These are phyloP conservation scores for Chlamydomonas urium DNA, from an alignment of 139 green algal genomes.

Conservation along the genomic window DNA sequence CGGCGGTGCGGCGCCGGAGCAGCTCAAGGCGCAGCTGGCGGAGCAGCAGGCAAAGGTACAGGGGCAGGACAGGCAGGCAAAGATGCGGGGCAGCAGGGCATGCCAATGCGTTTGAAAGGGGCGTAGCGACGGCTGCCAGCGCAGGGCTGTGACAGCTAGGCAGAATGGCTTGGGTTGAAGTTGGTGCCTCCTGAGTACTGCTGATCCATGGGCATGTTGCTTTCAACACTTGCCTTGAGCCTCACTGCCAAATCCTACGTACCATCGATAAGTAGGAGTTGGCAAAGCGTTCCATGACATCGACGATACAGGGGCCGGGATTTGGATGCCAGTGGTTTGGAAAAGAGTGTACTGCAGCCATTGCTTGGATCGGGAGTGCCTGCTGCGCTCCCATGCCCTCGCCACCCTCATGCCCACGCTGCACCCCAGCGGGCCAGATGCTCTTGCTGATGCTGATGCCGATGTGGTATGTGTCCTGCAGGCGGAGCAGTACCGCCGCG, in stretches of 20 bases:
- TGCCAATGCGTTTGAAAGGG: not conserved
- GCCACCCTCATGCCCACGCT: not conserved
- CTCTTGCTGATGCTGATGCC: not conserved
- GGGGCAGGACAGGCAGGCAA: not conserved
- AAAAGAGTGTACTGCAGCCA: not conserved
- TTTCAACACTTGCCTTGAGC: not conserved
- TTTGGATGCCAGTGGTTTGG: not conserved
- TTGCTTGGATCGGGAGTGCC: not conserved
- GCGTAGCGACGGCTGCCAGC: not conserved
- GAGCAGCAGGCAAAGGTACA: not conserved
- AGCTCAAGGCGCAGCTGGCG: not conserved
- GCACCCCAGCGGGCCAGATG: too few relatives aligned
- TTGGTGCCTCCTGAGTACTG: not conserved
- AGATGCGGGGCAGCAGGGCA: too few relatives aligned
- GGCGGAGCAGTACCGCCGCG: slow-evolving; percentile 12
- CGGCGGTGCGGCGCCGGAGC: not conserved
- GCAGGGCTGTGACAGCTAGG: not conserved
- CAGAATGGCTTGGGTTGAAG: not conserved
- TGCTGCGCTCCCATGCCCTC: not conserved
- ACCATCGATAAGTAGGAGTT: too few relatives aligned
- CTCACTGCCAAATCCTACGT: too few relatives aligned
- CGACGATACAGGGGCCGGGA: not conserved
- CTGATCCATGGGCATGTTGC: not conserved
- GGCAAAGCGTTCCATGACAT: not conserved
- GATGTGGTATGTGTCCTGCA: not conserved